Conservation (phyloP, 2,329 filamentous ascomycete species). For the Arthroderma sp. region DNA sequence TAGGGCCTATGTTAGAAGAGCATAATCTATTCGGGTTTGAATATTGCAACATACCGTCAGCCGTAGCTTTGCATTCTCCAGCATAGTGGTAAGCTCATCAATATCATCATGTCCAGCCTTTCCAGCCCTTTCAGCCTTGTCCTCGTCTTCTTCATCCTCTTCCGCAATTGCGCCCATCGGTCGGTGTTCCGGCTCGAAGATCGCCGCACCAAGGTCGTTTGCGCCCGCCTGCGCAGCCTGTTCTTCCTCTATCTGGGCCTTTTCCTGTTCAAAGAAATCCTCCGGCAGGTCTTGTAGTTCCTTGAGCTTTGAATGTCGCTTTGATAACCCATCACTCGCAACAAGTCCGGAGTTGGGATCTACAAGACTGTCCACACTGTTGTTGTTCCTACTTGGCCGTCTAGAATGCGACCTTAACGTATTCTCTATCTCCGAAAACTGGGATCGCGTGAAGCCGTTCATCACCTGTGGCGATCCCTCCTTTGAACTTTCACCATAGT, state of each 20-base stretch:
- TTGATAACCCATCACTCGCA: background rate
- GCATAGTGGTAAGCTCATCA: constrained; percentile 64
- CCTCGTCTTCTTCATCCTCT: constrained; percentile 16
- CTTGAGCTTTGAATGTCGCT: background rate
- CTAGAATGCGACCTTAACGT: background rate
- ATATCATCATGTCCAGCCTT: constrained; percentile 43
- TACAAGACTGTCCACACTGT: background rate
- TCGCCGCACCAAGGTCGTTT: constrained; percentile 1
- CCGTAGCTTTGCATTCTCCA: constrained; percentile 79
- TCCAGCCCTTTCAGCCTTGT: constrained; percentile 13
- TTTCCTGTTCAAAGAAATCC: background rate
- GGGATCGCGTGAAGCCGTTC: background rate
- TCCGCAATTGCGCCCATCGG: constrained; percentile 30
- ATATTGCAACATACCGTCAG: constrained; percentile 54
- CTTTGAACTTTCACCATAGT: background rate
- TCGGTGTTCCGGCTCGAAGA: constrained; percentile 8
- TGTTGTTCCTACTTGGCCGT: background rate
- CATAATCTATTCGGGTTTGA: background rate
- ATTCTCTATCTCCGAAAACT: background rate
- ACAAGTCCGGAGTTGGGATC: background rate
- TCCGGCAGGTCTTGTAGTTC: background rate
- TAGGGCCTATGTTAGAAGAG: background rate
- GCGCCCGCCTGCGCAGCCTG: background rate
- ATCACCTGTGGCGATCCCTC: background rate
- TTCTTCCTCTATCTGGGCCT: background rate